Evolutionary conservation across 768 basidiomycete genomes (phyloP), one percentile per base, ranked within the genome.

Genomic region (Phaffia tasmanica): DNA sequence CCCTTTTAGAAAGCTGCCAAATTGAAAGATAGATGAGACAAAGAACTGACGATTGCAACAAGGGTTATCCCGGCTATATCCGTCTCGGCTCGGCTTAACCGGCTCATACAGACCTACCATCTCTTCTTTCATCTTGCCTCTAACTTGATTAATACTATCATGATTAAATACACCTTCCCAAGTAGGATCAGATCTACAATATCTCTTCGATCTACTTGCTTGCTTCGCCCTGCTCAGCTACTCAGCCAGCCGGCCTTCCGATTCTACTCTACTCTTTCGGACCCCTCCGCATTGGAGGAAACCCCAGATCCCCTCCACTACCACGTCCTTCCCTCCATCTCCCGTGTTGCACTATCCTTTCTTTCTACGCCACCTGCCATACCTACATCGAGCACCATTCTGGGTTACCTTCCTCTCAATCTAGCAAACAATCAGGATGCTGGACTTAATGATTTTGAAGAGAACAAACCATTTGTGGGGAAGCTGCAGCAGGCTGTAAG

Each of bases 311-410:
- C 66, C 9, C 56, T 67, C 27, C 48, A 30, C 55, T 67, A 67
- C 48, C 54, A 67, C 49, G 55, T 62, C 9, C 53, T 67, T 30
- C 65, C 65, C 18, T 21, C 64, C 27, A 16, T 46, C 25, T n/a
- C 18, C 15, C 59, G 42, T 2, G 47, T 67, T 15, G 66, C 66
- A 1, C 66, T 67, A 32, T 62, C 61, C 47, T 67, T 67, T 42
- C 29, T 67, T 46, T 19, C 46, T 5, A 27, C 16, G 3, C 66
- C 66, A 3, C 66, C 66, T 11, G 30, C 25, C 48, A 42, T 56
- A 23, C 7, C 35, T 32, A 23, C 30, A 0, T 67, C 66, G 3
- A 14, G n/a, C 7, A 67, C 66, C 25, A 49, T 58, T 47, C 18
- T 67, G 30, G 66, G 66, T 25, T 57, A 25, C 25, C 60, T 67